Base-by-base conservation (phyloP, 805 yeast genomes). In the Suhomyces xylopsoci region DNA sequence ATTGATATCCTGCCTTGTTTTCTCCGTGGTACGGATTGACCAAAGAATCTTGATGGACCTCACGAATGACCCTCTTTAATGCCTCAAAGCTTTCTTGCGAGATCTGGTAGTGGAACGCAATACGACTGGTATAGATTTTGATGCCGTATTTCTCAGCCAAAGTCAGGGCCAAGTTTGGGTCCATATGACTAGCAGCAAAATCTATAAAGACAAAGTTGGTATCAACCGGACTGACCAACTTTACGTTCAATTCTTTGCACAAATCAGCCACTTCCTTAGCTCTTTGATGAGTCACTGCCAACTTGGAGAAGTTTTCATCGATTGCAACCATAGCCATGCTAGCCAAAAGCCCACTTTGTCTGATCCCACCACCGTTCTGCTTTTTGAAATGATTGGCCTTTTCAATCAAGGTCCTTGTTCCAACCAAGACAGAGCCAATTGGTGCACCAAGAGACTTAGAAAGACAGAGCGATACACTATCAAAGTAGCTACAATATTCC, bases 61-160 rank as follows among this genome's bases (percentile, higher is more conserved):
- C 89, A 26, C 73, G 59, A 17, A 88, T 69, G 2, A 86, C 85
- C 47, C 66, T 63, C 60, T 85, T 85, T 49, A 74, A 52, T 3
- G 55, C 59, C 40, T 64, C 69, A 17, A 71, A 56, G 45, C 73
- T 66, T 47, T 68, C 67, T 8, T 60, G 63, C 3, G 69, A 60
- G 10, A 63, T 61, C 57, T 74, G 78, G 56, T 61, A 71, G 56
- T 73, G 77, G 54, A 71, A 63, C 5, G 78, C 71, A 2, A 74
- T 53, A 59, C 70, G 62, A n/a, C 58, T 64, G 48, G 54, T 58
- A 42, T 57, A 53, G 19, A 50, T 53, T 17, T 80, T 84, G 51
- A 92, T 78, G 45, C 82, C 81, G 62, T 83, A 74, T 60, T 86
- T 81, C 44, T 73, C 66, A 54, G 86, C 89, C 55, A 79, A 71